These are phyloP conservation scores for Entomortierella chlamydospora DNA, from an alignment of 192 early-diverging fungal species.

Conservation along the genomic window DNA sequence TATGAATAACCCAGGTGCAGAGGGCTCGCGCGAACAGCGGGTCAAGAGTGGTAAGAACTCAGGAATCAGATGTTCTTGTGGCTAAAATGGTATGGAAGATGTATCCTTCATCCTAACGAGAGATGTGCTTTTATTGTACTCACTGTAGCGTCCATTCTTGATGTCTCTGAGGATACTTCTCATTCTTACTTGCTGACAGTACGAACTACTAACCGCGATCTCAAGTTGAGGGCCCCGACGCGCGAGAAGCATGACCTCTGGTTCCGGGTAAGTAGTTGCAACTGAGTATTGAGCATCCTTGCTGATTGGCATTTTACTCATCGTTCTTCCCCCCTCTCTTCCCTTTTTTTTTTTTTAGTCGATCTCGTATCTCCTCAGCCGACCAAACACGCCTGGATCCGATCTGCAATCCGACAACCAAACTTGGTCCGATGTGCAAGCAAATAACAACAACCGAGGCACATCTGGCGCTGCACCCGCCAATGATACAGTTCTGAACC, in stretches of 20 bases:
- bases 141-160: constrained; percentile 78
- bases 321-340: background rate
- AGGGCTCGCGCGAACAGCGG: constrained; percentile 49
- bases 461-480: background rate
- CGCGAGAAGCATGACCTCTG: constrained; percentile 78
- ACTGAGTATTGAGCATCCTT: background rate
- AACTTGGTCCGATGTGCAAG: constrained; percentile 48
- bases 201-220: constrained; percentile 73
- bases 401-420: constrained; percentile 33
- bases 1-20: constrained; percentile 66
- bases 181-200: constrained; percentile 67
- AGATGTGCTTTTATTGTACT: too few relatives aligned
- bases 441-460: background rate
- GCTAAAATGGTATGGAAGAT: too few relatives aligned
- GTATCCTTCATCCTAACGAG: too few relatives aligned
- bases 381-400: constrained; percentile 22
- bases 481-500: constrained; percentile 25
- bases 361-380: constrained; percentile 32
- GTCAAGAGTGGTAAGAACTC: constrained; percentile 60
- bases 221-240: constrained; percentile 77
- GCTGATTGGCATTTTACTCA: background rate
- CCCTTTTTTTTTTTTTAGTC: constrained; percentile 13
- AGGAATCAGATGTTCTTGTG: too few relatives aligned
- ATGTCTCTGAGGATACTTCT: constrained; percentile 59
- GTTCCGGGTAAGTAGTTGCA: constrained; percentile 64